phyloP scores from a whole-genome alignment of 2,329 filamentous ascomycete genomes.

The Massarina eburnea region DNA sequence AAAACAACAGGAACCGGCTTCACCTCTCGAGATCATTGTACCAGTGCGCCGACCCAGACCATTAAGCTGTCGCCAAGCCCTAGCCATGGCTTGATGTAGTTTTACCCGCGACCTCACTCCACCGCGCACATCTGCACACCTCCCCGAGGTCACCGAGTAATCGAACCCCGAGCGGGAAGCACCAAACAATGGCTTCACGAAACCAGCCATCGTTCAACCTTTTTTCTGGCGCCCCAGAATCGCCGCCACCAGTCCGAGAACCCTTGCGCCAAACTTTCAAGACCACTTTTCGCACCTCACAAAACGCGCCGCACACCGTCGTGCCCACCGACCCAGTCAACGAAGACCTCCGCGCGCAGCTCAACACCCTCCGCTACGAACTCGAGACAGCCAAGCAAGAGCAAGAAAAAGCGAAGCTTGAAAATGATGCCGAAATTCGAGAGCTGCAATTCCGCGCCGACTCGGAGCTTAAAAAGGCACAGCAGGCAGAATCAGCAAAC shows the following conservation, averaged over 20 bases:
- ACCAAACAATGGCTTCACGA: constrained; percentile 27
- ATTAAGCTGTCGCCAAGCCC: background rate
- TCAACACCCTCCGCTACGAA: constrained; percentile 86
- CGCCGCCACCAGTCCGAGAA: constrained; percentile 35
- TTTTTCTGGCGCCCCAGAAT: constrained; percentile 46
- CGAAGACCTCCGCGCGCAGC: constrained; percentile 84
- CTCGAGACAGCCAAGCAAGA: constrained; percentile 86
- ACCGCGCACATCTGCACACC: background rate
- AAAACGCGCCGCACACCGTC: constrained; percentile 39
- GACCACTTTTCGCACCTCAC: constrained; percentile 46
- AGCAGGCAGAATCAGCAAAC: constrained; percentile 58
- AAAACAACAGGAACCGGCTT: constrained; percentile 3
- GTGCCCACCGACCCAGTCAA: constrained; percentile 51
- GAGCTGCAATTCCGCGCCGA: constrained; percentile 81
- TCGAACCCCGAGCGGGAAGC: background rate
- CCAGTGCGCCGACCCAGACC: background rate
- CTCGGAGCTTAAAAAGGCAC: constrained; percentile 73
- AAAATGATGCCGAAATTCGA: constrained; percentile 81
- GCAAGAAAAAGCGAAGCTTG: constrained; percentile 74
- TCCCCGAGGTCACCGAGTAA: background rate
- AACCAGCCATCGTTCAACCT: constrained; percentile 53
- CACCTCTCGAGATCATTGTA: background rate
- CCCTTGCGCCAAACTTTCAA: constrained; percentile 46
- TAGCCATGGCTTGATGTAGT: background rate
- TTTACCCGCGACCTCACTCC: background rate